Evolutionary conservation across 345 rosid species (phyloP).

Genomic region (Excoecaria agallocha): DNA sequence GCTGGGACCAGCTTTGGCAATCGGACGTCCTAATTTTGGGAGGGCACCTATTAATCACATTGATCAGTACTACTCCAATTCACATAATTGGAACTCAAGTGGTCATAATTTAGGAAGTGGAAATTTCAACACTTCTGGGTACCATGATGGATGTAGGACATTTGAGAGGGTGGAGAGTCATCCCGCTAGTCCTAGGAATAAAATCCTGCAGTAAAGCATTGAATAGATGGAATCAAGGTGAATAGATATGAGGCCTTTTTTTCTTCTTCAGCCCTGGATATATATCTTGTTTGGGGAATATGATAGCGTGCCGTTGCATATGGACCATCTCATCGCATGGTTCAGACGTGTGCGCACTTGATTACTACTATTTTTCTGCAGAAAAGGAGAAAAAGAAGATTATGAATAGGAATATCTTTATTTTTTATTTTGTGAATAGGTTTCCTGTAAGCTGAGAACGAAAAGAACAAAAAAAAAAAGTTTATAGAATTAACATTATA

Average conservation of each 20-base stretch:
- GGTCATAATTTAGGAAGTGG: slow-evolving; percentile 35
- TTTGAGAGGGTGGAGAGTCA: slow-evolving; percentile 46
- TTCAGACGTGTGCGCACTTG: too few species aligned
- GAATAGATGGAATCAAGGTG: neutral
- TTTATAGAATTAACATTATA: neutral
- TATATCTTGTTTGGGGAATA: neutral
- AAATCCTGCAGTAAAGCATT: slow-evolving; percentile 12
- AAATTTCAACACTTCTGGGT: slow-evolving; percentile 21
- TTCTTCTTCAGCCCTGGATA: neutral
- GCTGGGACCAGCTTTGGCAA: slow-evolving; percentile 1
- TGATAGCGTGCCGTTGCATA: too few species aligned
- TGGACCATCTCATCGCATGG: too few species aligned
- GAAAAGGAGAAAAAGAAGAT: neutral
- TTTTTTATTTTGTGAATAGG: neutral
- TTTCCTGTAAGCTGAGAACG: neutral
- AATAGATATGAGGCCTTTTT: neutral
- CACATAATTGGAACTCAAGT: slow-evolving; percentile 16
- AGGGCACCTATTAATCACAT: slow-evolving; percentile 18
- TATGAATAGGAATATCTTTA: neutral
- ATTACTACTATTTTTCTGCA: neutral
- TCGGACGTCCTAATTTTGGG: slow-evolving; percentile 22
- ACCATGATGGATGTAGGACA: slow-evolving; percentile 29
- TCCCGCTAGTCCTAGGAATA: slow-evolving; percentile 49
- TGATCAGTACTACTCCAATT: slow-evolving; percentile 16
- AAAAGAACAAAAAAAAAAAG: neutral